Conservation (phyloP, 441 rosid genomes). For the Gossypium laxum region DNA sequence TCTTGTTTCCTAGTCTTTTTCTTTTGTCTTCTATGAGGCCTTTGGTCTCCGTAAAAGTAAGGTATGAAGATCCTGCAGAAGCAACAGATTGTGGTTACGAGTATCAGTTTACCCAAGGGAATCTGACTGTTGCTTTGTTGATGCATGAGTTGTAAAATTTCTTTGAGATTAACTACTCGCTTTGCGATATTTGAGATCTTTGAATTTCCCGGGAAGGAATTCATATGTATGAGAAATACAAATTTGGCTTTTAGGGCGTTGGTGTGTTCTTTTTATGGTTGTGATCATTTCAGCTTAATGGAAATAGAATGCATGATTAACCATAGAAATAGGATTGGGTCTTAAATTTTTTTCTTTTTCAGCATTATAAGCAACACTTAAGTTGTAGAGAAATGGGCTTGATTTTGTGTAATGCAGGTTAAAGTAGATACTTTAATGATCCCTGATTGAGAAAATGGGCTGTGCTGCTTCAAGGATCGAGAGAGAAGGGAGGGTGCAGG, state of each 20-base stretch:
- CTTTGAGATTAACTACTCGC: background rate
- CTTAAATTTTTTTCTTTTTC: background rate
- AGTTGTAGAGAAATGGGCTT: background rate
- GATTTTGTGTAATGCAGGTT: constrained; percentile 15
- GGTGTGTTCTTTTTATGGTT: background rate
- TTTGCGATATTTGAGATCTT: background rate
- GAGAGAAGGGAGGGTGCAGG: constrained; percentile 62
- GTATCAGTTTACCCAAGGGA: background rate
- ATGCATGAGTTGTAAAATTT: background rate
- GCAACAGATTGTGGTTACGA: background rate
- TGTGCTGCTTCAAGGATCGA: constrained; percentile 76
- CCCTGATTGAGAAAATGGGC: constrained; percentile 43
- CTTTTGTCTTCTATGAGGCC: too few species aligned
- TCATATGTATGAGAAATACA: background rate
- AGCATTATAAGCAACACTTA: background rate
- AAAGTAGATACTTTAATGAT: background rate
- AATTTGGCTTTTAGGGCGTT: background rate
- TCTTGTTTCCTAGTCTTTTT: too few species aligned
- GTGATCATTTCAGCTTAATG: background rate
- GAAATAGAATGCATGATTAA: background rate
- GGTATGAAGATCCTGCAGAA: background rate
- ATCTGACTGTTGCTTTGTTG: background rate
- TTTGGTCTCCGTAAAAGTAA: background rate
- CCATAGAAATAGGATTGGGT: background rate
- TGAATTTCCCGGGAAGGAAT: constrained; percentile 2